Evolutionary conservation across 1,284 basidiomycete species (phyloP).

Genomic region (Ganoderma sinense): DNA sequence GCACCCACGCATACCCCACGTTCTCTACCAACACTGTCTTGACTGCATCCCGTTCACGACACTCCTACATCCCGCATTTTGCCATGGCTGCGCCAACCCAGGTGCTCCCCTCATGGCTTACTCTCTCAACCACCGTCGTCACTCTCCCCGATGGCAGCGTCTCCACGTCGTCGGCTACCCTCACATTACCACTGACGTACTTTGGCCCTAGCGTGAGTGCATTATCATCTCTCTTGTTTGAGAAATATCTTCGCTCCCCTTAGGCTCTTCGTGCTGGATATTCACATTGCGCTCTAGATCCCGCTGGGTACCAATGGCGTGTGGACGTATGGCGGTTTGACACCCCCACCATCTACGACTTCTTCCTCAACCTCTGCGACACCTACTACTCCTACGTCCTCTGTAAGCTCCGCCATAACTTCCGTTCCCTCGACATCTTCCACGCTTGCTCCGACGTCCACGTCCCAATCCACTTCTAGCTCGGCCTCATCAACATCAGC

Average conservation of each 20-base stretch:
- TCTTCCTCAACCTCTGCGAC: slow-evolving; percentile 32
- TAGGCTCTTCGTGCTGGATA: background rate
- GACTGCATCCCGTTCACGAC: slow-evolving; percentile 18
- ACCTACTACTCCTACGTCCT: slow-evolving; percentile 35
- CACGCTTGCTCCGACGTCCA: slow-evolving; percentile 10
- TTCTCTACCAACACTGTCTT: slow-evolving; percentile 40
- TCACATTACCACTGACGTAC: slow-evolving; percentile 73
- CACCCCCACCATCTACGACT: slow-evolving; percentile 51
- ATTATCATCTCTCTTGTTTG: slow-evolving; percentile 3
- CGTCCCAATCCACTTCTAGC: slow-evolving; percentile 25
- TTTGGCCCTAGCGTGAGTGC: slow-evolving; percentile 75
- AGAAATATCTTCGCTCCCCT: background rate
- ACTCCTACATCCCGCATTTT: slow-evolving; percentile 19
- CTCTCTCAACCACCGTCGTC: slow-evolving; percentile 55
- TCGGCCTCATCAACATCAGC: slow-evolving; percentile 33
- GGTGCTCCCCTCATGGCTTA: slow-evolving; percentile 70
- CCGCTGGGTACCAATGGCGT: slow-evolving; percentile 64
- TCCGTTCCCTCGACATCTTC: slow-evolving; percentile 33
- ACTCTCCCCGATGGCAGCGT: slow-evolving; percentile 58
- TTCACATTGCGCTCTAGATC: slow-evolving; percentile 55
- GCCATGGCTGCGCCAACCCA: slow-evolving; percentile 66
- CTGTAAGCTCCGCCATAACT: slow-evolving; percentile 33
- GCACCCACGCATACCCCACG: slow-evolving; percentile 36
- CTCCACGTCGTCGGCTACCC: slow-evolving; percentile 57
- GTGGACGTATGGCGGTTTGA: slow-evolving; percentile 72